Evolutionary conservation across 495 filamentous ascomycete genomes (phyloP).

Genomic region (Penicillium odoratum): DNA sequence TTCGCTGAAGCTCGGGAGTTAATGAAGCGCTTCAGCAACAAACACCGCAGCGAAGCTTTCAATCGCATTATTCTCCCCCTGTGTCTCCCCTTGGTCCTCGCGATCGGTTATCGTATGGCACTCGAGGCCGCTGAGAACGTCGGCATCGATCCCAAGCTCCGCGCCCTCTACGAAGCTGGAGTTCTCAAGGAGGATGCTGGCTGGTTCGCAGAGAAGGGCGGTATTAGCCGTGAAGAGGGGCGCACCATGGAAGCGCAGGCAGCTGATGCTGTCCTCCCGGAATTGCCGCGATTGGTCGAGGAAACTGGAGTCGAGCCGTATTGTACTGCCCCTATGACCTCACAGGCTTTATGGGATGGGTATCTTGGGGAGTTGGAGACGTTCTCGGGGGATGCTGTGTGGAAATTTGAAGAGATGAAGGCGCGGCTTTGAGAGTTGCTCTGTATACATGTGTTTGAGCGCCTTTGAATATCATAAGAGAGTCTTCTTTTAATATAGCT

Average conservation of each 20-base stretch:
- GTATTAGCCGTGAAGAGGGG: constrained; percentile 4
- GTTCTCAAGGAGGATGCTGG: constrained; percentile 11
- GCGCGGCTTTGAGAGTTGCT: background rate
- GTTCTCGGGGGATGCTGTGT: constrained; percentile 1
- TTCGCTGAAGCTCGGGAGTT: constrained; percentile 21
- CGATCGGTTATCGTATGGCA: constrained; percentile 39
- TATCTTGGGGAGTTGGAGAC: constrained; percentile 7
- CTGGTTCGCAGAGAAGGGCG: constrained; percentile 7
- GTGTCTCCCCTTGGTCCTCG: constrained; percentile 28
- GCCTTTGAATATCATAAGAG: background rate
- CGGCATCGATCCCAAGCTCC: constrained; percentile 21
- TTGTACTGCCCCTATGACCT: constrained; percentile 12
- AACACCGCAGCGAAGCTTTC: constrained; percentile 28
- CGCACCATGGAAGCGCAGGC: constrained; percentile 5
- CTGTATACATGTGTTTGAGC: background rate
- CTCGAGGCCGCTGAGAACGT: constrained; percentile 33
- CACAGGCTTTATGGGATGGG: constrained; percentile 9
- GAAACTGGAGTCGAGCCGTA: constrained; percentile 14
- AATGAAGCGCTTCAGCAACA: constrained; percentile 10
- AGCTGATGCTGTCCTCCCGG: constrained; percentile 6
- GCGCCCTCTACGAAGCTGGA: constrained; percentile 32
- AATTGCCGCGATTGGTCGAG: constrained; percentile 8
- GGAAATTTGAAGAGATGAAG: background rate
- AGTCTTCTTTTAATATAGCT: no score
- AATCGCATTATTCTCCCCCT: constrained; percentile 29